Percentiles rank a stretch among this genome's conserved stretches.
Conservation (phyloP, 768 basidiomycete species). For the Phylloporus scabripes region DNA sequence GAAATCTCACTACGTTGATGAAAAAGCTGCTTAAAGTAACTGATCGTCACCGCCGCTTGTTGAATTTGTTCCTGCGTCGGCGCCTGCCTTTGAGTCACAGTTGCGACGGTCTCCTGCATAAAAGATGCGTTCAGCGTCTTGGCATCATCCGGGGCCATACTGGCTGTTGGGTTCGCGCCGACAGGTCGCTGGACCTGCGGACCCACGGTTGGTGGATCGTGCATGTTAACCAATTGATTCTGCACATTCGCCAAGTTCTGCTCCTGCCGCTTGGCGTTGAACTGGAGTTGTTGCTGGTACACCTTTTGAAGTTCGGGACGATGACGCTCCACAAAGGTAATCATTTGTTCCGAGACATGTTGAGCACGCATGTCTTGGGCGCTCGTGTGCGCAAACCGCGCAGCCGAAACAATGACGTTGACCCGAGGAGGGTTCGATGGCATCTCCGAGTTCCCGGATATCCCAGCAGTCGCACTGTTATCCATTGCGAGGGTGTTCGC, state of each 20-base stretch:
- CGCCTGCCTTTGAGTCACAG: slow-evolving; percentile 4
- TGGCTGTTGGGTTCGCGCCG: slow-evolving; percentile 9
- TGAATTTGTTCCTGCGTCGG: slow-evolving; percentile 33
- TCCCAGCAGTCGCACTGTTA: slow-evolving; percentile 7
- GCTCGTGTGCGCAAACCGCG: slow-evolving; percentile 43
- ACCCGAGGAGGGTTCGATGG: slow-evolving; percentile 9
- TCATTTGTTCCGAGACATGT: slow-evolving; percentile 44
- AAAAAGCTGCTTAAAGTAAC: slow-evolving; percentile 32
- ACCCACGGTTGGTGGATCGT: slow-evolving; percentile 14
- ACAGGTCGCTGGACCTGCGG: slow-evolving; percentile 16
- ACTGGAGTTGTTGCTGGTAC: slow-evolving; percentile 25
- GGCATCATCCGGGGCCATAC: slow-evolving; percentile 12
- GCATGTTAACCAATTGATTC: slow-evolving; percentile 15
- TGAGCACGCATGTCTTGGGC: slow-evolving; percentile 49
- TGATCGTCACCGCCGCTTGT: slow-evolving; percentile 25
- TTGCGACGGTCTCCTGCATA: background rate
- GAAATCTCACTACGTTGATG: slow-evolving; percentile 26
- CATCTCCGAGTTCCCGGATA: slow-evolving; percentile 17
- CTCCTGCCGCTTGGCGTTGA: slow-evolving; percentile 16
- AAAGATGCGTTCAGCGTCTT: slow-evolving; percentile 16
- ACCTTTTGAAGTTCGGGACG: slow-evolving; percentile 32
- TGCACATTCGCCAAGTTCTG: slow-evolving; percentile 20
- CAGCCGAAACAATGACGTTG: slow-evolving; percentile 39
- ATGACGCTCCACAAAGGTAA: slow-evolving; percentile 52
- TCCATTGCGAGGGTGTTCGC: slow-evolving; percentile 4